Conservation (phyloP, 2,329 filamentous ascomycete species). For the Talaromyces albobiverticillius region DNA sequence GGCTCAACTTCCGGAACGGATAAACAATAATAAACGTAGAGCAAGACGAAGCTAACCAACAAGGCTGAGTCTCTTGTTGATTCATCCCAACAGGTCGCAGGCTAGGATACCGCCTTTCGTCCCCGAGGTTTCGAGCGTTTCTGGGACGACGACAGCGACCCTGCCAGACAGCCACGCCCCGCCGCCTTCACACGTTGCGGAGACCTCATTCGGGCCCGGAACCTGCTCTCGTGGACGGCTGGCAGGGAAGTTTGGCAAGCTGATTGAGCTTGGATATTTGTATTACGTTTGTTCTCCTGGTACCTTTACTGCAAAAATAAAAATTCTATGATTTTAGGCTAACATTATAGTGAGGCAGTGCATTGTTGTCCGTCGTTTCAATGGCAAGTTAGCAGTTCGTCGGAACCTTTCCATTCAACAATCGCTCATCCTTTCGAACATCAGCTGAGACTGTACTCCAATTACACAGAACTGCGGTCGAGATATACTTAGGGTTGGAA, state of each 20-base stretch:
- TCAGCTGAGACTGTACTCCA: background rate
- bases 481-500: background rate
- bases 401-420: background rate
- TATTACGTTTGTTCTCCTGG: background rate
- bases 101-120: no score
- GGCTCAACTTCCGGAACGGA: conserved; percentile 9
- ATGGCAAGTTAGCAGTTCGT: background rate
- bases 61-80: background rate
- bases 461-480: no score
- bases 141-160: conserved; percentile 36
- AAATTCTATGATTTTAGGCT: background rate
- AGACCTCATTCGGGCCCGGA: background rate
- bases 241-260: conserved; percentile 15
- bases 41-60: background rate
- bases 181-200: conserved; percentile 17
- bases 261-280: background rate
- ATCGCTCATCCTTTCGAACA: background rate
- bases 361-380: background rate
- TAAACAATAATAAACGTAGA: conserved; percentile 12
- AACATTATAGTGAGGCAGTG: background rate
- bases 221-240: conserved; percentile 12
- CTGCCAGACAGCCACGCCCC: conserved; percentile 24
- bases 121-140: conserved; percentile 23
- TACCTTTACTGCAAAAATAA: background rate
- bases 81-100: no score